A percentile compares a stretch with the other conserved stretches of the same genome.
phyloP scores from a whole-genome alignment of 116 monocot species.

The Thalassia testudinum region DNA sequence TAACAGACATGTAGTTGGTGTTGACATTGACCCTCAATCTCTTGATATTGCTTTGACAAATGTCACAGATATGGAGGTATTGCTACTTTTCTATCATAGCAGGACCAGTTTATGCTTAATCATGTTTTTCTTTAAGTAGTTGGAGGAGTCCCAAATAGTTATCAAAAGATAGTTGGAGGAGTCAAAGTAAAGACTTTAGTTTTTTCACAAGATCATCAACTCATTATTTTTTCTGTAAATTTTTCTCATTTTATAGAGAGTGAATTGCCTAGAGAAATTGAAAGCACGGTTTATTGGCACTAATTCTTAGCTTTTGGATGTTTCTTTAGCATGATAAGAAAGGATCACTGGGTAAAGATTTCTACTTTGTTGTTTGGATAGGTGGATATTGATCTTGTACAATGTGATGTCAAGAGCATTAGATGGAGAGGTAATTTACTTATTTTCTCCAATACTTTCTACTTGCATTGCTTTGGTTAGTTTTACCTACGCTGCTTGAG shows the following conservation, averaged over 20 bases:
- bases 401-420: conserved; percentile 50
- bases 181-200: not conserved
- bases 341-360: not conserved
- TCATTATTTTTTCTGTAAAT: not conserved
- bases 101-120: no score
- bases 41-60: conserved; percentile 68
- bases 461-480: not conserved
- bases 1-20: conserved; percentile 63
- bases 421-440: conserved; percentile 48
- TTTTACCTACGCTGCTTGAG: not conserved
- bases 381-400: conserved; percentile 70
- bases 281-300: not conserved
- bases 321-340: not conserved
- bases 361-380: conserved; percentile 12
- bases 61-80: conserved; percentile 88
- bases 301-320: not conserved
- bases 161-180: no score
- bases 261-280: not conserved
- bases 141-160: no score
- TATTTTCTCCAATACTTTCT: no score
- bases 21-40: conserved; percentile 67
- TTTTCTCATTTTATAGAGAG: not conserved
- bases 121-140: no score
- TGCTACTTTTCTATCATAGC: no score
- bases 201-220: not conserved